These are phyloP conservation scores for Crithidia fasciculata DNA, from an alignment of 208 protist species.

Conservation along the genomic window DNA sequence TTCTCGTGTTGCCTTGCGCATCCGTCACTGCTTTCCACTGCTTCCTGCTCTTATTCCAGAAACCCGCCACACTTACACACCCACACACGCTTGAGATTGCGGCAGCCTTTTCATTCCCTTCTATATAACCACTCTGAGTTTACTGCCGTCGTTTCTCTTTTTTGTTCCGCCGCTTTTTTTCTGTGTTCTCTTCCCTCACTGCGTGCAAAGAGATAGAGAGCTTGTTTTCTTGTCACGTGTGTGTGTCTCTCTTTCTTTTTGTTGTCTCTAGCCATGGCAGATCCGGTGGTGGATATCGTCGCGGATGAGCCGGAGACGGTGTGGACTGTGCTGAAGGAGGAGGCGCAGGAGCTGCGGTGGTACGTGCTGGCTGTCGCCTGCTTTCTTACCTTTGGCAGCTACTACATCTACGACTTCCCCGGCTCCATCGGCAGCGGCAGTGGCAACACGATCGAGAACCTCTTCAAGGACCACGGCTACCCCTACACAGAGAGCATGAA, in stretches of 20 bases:
- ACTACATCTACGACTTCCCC: slow-evolving; percentile 87
- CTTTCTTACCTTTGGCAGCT: slow-evolving; percentile 86
- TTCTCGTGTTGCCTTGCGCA: too few species aligned
- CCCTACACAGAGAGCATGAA: slow-evolving; percentile 87
- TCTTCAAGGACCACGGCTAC: slow-evolving; percentile 52
- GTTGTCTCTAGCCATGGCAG: slow-evolving; percentile 1
- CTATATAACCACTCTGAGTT: background rate
- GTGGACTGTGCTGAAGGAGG: slow-evolving; percentile 35
- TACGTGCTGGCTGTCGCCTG: slow-evolving; percentile 75
- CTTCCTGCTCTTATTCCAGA: too few species aligned
- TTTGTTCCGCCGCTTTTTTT: background rate
- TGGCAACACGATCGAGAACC: slow-evolving; percentile 63
- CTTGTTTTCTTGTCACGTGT: too few species aligned
- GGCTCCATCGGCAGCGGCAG: slow-evolving; percentile 74
- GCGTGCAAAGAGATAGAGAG: background rate
- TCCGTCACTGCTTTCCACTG: too few species aligned
- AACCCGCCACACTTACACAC: too few species aligned
- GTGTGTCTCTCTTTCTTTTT: background rate
- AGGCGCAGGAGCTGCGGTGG: slow-evolving; percentile 79
- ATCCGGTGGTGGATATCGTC: background rate
- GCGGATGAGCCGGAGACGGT: slow-evolving; percentile 1
- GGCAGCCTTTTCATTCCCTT: background rate
- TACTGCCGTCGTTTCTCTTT: background rate
- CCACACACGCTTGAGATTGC: too few species aligned
- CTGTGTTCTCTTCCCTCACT: background rate